Base-by-base conservation (phyloP, 208 protist species). In the Wallacemonas sp. region DNA sequence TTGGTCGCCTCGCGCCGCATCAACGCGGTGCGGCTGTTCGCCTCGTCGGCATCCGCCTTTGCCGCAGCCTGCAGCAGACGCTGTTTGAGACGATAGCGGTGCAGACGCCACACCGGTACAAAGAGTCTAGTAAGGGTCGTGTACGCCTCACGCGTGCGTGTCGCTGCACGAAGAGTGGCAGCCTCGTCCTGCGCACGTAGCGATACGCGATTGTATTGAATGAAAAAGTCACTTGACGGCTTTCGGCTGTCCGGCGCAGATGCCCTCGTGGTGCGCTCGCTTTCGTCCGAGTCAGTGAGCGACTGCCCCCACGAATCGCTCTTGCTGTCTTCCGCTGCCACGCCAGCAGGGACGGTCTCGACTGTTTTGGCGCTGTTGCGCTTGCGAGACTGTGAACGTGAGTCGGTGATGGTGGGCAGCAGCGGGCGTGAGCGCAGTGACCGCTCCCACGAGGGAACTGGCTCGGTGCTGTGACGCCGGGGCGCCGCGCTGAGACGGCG, bases 101-200 rank as follows among this genome's bases (percentile, higher is more conserved):
- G 60, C 30, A 52, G 68, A 19, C 65, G 26, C 78, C 78, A 83
- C 26, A 79, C 13, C 5, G 78, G 78, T 5, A 83, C 1, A 21
- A 83, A 66, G 30, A 76, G 73, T 9, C 26, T 45, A 12, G 30
- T 44, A 21, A 83, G 60, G 2, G 68, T 71, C 37, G 52, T 60
- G 41, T 46, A 39, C 1, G 76, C 71, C 0, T 42, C 69, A n/a
- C 1, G 24, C 6, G 38, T 37, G 50, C n/a, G 54, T 21, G 38
- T 45, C 41, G 29, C 19, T 55, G 41, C 41, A 42, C 60, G 53
- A n/a, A 21, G 19, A 24, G 22, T 32, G 4, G 6, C 44, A 32
- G n/a, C 52, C 50, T 15, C 50, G 4, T 71, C 71, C 19, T 66
- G 50, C 19, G 30, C 50, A 32, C 50, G 50, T 3, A 57, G 50